Evolutionary conservation across 306 rosid species (phyloP).

Genomic region (Psophocarpus tetragonolobus): DNA sequence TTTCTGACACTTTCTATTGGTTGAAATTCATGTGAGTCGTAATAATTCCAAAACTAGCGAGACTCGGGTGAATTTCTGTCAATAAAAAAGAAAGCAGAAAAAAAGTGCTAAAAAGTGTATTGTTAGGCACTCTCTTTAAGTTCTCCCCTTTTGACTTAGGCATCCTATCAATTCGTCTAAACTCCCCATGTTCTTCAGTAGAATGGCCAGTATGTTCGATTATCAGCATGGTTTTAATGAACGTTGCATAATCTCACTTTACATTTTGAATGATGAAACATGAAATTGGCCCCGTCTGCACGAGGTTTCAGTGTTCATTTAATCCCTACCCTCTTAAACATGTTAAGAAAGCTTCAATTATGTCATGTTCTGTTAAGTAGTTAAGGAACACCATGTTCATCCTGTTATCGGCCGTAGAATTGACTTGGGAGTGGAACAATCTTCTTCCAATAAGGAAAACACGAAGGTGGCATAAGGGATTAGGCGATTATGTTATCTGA

Average conservation of each 20-base stretch:
- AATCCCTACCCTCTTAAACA: neutral
- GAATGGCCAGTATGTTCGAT: constrained; percentile 24
- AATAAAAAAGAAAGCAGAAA: neutral
- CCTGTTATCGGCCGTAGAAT: neutral
- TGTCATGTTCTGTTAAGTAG: neutral
- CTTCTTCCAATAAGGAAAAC: neutral
- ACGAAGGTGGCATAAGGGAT: neutral
- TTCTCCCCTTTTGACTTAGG: constrained; percentile 28
- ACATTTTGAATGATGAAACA: constrained; percentile 10
- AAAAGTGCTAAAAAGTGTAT: neutral
- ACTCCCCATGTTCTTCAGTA: constrained; percentile 29
- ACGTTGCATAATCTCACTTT: neutral
- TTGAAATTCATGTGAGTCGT: neutral
- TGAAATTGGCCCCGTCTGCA: neutral
- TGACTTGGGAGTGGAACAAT: neutral
- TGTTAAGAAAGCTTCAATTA: neutral
- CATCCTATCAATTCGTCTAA: constrained; percentile 19
- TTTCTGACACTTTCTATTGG: neutral
- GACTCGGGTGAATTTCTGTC: neutral
- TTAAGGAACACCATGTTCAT: neutral
- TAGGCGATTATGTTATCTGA: neutral
- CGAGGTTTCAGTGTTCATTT: neutral
- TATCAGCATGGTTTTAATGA: neutral
- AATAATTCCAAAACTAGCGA: neutral
- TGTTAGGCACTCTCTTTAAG: neutral